A percentile compares a stretch with the other conserved stretches of the same genome.
These are phyloP conservation scores for Globisporangium recalcitrans DNA, from an alignment of 352 stramenopile species.

Conservation along the genomic window DNA sequence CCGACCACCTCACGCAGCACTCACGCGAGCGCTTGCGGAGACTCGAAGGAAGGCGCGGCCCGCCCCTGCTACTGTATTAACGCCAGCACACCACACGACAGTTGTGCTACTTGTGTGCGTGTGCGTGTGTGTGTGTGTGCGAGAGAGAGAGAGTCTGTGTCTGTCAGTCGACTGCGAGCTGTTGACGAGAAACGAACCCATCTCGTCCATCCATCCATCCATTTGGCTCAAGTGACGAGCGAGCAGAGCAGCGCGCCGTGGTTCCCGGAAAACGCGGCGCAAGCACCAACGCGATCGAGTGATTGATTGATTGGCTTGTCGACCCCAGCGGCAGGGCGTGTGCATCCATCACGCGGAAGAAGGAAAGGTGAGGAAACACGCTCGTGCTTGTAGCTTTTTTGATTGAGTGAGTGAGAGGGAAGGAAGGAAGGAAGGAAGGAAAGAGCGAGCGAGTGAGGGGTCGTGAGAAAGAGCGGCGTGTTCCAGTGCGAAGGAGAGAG, in stretches of 20 bases:
- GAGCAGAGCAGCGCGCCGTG: not conserved
- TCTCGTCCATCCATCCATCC: constrained; percentile 5
- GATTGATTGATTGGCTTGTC: not conserved
- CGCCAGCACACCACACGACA: not conserved
- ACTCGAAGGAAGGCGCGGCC: not conserved
- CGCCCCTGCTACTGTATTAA: not conserved
- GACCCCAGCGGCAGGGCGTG: not conserved
- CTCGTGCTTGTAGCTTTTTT: not conserved
- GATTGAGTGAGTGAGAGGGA: not conserved
- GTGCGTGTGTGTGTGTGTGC: not conserved
- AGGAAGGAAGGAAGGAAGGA: too few relatives aligned
- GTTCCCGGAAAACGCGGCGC: not conserved
- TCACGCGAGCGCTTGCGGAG: not conserved
- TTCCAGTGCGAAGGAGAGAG: not conserved
- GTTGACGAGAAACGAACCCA: constrained; percentile 12
- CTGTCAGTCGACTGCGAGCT: not conserved
- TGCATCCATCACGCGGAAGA: constrained; percentile 6
- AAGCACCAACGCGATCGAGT: not conserved
- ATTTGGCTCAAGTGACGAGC: not conserved
- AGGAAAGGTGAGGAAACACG: constrained; percentile 5
- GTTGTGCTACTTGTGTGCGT: not conserved
- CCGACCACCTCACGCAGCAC: not conserved
- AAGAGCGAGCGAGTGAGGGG: not conserved
- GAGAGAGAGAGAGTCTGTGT: too few relatives aligned
- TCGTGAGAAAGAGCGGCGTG: constrained; percentile 2